phyloP scores from a whole-genome alignment of 257 asterid species.

The Coffea eugenioides region DNA sequence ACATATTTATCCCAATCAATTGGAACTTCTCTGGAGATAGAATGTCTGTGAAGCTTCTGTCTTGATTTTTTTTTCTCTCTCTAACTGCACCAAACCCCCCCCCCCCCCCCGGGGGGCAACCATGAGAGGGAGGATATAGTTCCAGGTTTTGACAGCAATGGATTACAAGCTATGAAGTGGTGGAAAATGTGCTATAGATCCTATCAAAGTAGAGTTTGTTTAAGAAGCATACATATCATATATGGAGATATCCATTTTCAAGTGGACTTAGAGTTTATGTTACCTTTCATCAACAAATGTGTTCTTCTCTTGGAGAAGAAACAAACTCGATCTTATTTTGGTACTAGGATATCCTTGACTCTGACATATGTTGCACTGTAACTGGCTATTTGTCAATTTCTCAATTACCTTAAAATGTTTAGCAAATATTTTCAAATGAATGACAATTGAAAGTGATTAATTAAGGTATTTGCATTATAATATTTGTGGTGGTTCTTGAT shows the following conservation, averaged over 20 bases:
- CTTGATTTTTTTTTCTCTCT: background rate
- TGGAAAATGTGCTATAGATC: background rate
- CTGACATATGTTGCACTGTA: background rate
- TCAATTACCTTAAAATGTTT: background rate
- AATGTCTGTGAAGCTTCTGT: background rate
- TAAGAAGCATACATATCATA: background rate
- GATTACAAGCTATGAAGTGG: background rate
- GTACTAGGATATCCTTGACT: background rate
- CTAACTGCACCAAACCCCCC: background rate
- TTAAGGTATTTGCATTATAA: slow-evolving; percentile 1
- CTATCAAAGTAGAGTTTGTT: background rate
- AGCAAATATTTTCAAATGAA: background rate
- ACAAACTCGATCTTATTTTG: background rate
- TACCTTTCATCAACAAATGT: background rate
- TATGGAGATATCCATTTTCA: background rate
- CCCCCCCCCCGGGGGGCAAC: background rate
- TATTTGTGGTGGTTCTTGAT: slow-evolving; percentile 16
- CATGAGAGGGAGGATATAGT: background rate
- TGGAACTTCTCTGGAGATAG: background rate
- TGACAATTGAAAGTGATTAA: background rate
- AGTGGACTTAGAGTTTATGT: background rate
- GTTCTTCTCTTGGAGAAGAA: background rate
- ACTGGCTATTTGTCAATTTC: background rate
- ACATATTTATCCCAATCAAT: background rate
- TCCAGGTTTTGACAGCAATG: background rate